phyloP scores from a whole-genome alignment of 352 stramenopile genomes.

The Globisporangium cystogenes region DNA sequence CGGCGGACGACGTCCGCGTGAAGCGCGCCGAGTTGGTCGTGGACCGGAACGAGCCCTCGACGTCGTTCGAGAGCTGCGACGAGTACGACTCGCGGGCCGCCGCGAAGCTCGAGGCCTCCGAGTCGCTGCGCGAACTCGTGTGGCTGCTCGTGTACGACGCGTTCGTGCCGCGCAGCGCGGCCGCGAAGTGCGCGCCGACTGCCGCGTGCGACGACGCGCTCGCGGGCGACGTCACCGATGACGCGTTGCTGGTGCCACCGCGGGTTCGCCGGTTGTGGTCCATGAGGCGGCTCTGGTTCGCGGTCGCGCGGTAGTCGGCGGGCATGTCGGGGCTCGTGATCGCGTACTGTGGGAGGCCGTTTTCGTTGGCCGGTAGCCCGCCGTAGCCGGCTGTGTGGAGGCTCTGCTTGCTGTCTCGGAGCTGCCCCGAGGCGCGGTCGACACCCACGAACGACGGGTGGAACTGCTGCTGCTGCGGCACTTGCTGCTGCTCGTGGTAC shows the following conservation, averaged over 20 bases:
- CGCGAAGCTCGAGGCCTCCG: constrained; percentile 1
- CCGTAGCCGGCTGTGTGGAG: constrained; percentile 8
- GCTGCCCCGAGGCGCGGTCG: constrained; percentile 6
- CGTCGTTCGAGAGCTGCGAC: constrained; percentile 9
- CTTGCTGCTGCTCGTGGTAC: background rate
- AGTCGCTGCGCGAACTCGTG: constrained; percentile 6
- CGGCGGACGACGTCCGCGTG: constrained; percentile 4
- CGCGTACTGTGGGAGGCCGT: constrained; percentile 13
- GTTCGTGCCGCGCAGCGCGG: constrained; percentile 4
- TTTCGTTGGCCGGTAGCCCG: constrained; percentile 4
- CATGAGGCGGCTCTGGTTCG: constrained; percentile 10
- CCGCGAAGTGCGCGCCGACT: background rate
- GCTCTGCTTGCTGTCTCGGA: constrained; percentile 11
- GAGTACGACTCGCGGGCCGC: constrained; percentile 5
- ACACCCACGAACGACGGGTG: constrained; percentile 3
- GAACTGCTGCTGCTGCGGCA: constrained; percentile 1
- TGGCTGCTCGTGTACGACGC: background rate
- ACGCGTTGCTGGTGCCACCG: constrained; percentile 1
- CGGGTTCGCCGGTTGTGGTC: constrained; percentile 9
- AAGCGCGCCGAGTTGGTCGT: constrained; percentile 10
- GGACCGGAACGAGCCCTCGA: background rate
- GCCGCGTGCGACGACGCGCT: background rate
- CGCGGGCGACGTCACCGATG: constrained; percentile 1
- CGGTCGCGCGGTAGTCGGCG: constrained; percentile 7
- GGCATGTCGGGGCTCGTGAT: constrained; percentile 18